Evolutionary conservation across 2,329 filamentous ascomycete genomes (phyloP).

Genomic region (Aspergillus persii): DNA sequence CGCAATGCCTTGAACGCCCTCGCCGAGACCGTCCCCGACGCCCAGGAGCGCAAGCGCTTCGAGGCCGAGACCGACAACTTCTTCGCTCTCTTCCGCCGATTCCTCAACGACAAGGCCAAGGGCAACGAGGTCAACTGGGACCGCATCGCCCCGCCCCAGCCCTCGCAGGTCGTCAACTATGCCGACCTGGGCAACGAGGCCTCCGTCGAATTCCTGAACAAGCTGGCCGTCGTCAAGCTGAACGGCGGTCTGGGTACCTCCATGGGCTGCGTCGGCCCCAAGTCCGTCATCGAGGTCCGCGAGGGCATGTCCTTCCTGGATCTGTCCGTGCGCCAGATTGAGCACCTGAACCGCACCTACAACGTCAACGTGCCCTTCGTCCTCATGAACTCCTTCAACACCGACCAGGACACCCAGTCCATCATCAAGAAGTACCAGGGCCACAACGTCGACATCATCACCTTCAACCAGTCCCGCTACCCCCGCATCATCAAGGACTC

Average conservation of each 20-base stretch:
- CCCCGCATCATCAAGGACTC: constrained; percentile 98
- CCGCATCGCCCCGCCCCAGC: constrained; percentile 88
- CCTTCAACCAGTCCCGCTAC: constrained; percentile 99
- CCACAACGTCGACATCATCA: constrained; percentile 98
- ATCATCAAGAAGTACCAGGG: constrained; percentile 99
- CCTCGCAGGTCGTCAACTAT: constrained; percentile 93
- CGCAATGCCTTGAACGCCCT: constrained; percentile 94
- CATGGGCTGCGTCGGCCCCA: constrained; percentile 98
- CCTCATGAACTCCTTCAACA: constrained; percentile 99
- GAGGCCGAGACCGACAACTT: constrained; percentile 99
- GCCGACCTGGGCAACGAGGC: constrained; percentile 84
- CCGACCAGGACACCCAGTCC: constrained; percentile 92
- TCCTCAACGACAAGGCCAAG: constrained; percentile 98
- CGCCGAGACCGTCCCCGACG: constrained; percentile 82
- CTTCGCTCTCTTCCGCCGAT: constrained; percentile 96
- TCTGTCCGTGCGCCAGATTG: constrained; percentile 96
- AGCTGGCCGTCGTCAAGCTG: constrained; percentile 97
- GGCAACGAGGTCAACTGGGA: constrained; percentile 96
- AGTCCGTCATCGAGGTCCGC: constrained; percentile 98
- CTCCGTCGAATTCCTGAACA: constrained; percentile 91
- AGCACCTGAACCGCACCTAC: constrained; percentile 98
- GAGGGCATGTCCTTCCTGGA: constrained; percentile 99
- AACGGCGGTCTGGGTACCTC: constrained; percentile 99
- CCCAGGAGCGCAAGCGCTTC: constrained; percentile 73
- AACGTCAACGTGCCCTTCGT: constrained; percentile 96